Evolutionary conservation across 2,329 filamentous ascomycete genomes (phyloP), one percentile per base, ranked within the genome.

Genomic region (Raffaelea arxii): DNA sequence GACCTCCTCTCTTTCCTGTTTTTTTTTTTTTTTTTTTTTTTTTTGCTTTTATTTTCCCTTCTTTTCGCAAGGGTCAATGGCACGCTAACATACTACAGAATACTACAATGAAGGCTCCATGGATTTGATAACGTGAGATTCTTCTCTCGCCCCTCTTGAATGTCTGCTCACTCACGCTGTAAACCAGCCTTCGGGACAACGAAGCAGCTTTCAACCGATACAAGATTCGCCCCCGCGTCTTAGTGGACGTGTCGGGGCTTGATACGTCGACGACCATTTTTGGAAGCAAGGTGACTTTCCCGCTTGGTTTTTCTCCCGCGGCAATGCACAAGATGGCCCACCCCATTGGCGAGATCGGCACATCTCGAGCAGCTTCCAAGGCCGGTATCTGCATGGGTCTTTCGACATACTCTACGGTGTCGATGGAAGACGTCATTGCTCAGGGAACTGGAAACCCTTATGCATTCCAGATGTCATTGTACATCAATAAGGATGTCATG

Each of bases 321-420:
- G 75, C 72, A 4, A 71, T 75, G 56, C 73, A 77, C 48, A 62
- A 65, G 25, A 60, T 76, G 7, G 73, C 72, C 2, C 74, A 77
- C 50, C 60, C 63, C 0, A 71, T 75, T 27, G 74, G 73, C 7
- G 74, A 77, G 51, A 44, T 69, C 1, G 74, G 65, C 40, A 41
- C 40, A 12, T 41, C 40, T 11, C 40, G 40, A 9, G 40, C 40
- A 12, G 40, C 40, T 19, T 23, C 40, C 23, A 41, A 41, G 40
- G n/a, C n/a, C 5, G 23, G 23, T 18, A 25, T 41, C 10, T 25
- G 21, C 40, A 74, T 73, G 70, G 70, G 63, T 1, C 57, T 75
- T 14, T 72, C 67, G 1, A 65, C 64, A 1, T 77, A 69, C 45
- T 62, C 72, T 4, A 75, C 66, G 12, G 61, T 62, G 25, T 56